Percentiles rank a stretch among this genome's conserved stretches.
Conservation (phyloP, 768 basidiomycete species). For the Tulasnella calospora region DNA sequence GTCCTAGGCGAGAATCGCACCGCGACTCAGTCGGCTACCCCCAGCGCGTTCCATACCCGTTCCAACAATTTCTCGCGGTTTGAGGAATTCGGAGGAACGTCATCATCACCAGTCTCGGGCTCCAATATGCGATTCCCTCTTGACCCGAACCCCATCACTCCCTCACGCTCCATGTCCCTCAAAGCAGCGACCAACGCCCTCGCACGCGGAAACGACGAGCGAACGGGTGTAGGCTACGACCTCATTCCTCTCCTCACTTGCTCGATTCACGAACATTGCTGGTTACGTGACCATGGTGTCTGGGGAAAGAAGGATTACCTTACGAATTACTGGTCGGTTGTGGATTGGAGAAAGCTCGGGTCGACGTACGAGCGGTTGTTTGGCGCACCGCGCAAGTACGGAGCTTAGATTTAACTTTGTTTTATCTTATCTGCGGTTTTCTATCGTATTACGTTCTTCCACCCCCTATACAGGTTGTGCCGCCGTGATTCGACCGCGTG, state of each 20-base stretch:
- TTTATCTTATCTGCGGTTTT: neutral
- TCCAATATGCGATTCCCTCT: neutral
- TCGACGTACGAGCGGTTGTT: slow-evolving; percentile 17
- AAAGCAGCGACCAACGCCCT: neutral
- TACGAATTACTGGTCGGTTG: slow-evolving; percentile 72
- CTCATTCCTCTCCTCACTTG: slow-evolving; percentile 74
- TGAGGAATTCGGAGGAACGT: neutral
- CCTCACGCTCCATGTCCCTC: slow-evolving; percentile 35
- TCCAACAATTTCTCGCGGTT: neutral
- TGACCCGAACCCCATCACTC: slow-evolving; percentile 34
- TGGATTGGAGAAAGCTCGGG: slow-evolving; percentile 68
- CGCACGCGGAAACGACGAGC: slow-evolving; percentile 26
- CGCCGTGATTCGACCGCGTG: neutral
- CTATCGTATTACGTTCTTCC: neutral
- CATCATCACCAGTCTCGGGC: slow-evolving; percentile 7
- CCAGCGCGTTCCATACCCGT: neutral
- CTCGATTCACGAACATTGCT: slow-evolving; percentile 78
- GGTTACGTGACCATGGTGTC: slow-evolving; percentile 78
- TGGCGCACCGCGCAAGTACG: neutral
- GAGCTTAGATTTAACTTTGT: neutral
- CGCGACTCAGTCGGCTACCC: neutral
- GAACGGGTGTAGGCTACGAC: slow-evolving; percentile 41
- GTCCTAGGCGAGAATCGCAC: slow-evolving; percentile 25
- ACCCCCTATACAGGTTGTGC: neutral
- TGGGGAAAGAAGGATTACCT: slow-evolving; percentile 90